Percentiles rank a stretch among this genome's conserved stretches.
Conservation (phyloP, 441 rosid genomes). For the Corymbia citriodora region DNA sequence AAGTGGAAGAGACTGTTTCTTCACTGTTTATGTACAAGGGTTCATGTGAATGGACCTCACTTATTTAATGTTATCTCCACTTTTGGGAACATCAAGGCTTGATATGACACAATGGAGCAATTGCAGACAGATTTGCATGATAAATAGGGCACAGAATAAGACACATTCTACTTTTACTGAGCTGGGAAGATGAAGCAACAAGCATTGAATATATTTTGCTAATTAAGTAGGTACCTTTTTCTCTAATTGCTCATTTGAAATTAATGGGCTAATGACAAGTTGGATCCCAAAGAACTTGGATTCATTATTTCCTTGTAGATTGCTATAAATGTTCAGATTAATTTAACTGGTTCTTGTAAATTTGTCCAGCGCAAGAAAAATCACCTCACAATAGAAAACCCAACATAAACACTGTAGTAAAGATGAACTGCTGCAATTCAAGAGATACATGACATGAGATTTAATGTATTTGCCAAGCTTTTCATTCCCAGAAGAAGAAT, state of each 20-base stretch:
- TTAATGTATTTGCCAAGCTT: not conserved
- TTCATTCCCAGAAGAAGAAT: not conserved
- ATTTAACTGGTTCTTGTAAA: not conserved
- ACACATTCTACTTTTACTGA: not conserved
- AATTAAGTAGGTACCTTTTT: not conserved
- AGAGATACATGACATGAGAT: not conserved
- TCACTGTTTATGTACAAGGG: not conserved
- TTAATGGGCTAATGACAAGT: not conserved
- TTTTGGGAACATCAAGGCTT: slow-evolving; percentile 1
- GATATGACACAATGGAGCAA: slow-evolving; percentile 4
- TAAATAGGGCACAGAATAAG: not conserved
- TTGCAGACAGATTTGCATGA: not conserved
- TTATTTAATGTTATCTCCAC: not conserved
- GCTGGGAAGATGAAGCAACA: not conserved
- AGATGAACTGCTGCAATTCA: not conserved
- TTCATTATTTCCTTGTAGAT: not conserved
- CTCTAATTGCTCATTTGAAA: not conserved
- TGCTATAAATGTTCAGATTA: not conserved
- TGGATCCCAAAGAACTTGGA: not conserved
- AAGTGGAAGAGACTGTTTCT: not conserved
- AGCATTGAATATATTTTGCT: not conserved
- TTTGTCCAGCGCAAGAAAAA: not conserved
- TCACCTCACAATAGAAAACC: not conserved
- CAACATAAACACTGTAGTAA: not conserved
- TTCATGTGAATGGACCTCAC: not conserved